Percentiles rank a stretch among this genome's conserved stretches.
phyloP scores from a whole-genome alignment of 2,329 filamentous ascomycete genomes.

The Rhinocladiella similis region DNA sequence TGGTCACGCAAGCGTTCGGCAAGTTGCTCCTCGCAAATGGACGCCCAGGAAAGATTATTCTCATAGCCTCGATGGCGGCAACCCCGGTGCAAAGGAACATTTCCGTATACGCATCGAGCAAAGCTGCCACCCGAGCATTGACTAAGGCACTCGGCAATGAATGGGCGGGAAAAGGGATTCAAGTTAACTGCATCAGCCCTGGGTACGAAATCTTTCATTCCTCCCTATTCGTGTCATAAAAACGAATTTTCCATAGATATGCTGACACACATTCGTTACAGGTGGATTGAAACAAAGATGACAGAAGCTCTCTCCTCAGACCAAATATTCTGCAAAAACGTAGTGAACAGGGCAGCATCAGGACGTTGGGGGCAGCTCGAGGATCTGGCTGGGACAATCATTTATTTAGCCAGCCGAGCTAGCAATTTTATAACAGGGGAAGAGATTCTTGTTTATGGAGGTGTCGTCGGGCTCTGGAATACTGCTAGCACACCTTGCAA shows the following conservation, averaged over 20 bases:
- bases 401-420: constrained; percentile 6
- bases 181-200: background rate
- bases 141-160: background rate
- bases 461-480: constrained; percentile 25
- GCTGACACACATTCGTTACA: background rate
- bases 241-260: background rate
- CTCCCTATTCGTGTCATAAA: too few species aligned
- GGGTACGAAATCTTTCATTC: background rate
- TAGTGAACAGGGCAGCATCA: background rate
- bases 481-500: too few species aligned
- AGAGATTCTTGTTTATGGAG: constrained; percentile 9
- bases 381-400: constrained; percentile 1
- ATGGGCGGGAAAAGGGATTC: constrained; percentile 2
- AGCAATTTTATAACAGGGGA: constrained; percentile 11
- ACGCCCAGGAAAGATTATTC: background rate
- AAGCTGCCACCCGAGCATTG: background rate
- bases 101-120: background rate
- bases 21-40: background rate
- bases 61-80: constrained; percentile 1
- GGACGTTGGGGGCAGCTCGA: constrained; percentile 8
- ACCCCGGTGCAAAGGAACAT: background rate
- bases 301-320: background rate
- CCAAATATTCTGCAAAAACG: background rate
- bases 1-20: constrained; percentile 1
- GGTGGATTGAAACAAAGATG: constrained; percentile 6